phyloP scores from a whole-genome alignment of 768 basidiomycete genomes.

The Crepidotus variabilis region DNA sequence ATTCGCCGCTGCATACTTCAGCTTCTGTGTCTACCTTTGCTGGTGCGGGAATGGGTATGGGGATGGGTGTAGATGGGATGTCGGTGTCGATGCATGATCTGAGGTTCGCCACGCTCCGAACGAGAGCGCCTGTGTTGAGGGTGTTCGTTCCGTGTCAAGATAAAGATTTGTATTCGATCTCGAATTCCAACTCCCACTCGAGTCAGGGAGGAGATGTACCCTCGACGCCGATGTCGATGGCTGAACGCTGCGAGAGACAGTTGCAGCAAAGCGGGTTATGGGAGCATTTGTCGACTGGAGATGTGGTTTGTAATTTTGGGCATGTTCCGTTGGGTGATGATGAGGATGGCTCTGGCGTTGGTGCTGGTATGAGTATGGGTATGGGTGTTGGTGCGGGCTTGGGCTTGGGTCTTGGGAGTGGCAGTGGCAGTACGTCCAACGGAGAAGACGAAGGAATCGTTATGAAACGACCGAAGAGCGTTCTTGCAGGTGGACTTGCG shows the following conservation, averaged over 20 bases:
- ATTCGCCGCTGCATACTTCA: no score
- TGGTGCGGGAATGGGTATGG: no score
- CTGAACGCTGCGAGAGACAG: constrained; percentile 57
- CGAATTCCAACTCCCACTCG: not conserved
- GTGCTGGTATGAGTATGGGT: not conserved
- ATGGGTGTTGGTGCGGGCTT: constrained; percentile 2
- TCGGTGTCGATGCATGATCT: not conserved
- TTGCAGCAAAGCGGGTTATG: constrained; percentile 65
- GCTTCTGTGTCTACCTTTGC: no score
- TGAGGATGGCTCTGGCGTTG: not conserved
- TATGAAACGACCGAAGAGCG: no score
- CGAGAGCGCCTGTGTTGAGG: constrained; percentile 68
- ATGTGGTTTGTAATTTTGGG: constrained; percentile 78
- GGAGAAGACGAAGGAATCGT: no score
- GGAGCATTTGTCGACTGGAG: constrained; percentile 72
- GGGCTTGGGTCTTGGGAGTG: constrained; percentile 1
- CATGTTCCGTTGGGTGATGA: constrained; percentile 45
- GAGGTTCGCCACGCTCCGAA: constrained; percentile 44
- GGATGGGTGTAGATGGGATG: no score
- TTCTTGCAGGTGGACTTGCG: no score
- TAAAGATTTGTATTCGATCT: not conserved
- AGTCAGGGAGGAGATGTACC: constrained; percentile 31
- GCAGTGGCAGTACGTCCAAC: no score
- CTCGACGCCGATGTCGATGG: constrained; percentile 13
- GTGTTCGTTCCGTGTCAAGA: constrained; percentile 40